A percentile compares a stretch with the other conserved stretches of the same genome.
Conservation (phyloP, 257 asterid genomes). For the Jacaranda mimosifolia region DNA sequence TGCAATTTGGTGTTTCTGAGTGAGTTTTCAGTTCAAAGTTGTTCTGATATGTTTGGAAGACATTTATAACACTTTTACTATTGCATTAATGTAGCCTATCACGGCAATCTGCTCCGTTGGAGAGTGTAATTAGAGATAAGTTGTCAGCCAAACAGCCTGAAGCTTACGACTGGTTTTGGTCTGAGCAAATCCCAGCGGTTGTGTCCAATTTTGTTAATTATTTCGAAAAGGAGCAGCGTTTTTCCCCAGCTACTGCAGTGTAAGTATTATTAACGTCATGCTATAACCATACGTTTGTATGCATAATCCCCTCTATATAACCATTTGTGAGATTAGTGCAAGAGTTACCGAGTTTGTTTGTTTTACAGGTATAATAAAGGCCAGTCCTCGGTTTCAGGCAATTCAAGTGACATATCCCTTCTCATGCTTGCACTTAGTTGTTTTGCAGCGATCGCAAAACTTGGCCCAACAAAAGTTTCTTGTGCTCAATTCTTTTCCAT, state of each 20-base stretch:
- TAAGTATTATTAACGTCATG: constrained; percentile 49
- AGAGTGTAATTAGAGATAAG: constrained; percentile 76
- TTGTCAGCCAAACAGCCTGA: constrained; percentile 79
- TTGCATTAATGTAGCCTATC: constrained; percentile 63
- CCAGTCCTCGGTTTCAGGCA: constrained; percentile 55
- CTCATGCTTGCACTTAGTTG: constrained; percentile 91
- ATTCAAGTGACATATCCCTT: constrained; percentile 76
- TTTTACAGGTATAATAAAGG: constrained; percentile 65
- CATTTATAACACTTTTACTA: constrained; percentile 34
- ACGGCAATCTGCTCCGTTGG: constrained; percentile 87
- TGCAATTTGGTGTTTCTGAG: constrained; percentile 8
- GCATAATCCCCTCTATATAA: constrained; percentile 1
- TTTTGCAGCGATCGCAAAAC: constrained; percentile 88
- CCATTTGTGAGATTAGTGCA: constrained; percentile 30
- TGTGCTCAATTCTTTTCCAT: constrained; percentile 80
- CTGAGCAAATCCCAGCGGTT: constrained; percentile 80
- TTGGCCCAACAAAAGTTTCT: constrained; percentile 91
- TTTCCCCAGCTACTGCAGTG: constrained; percentile 73
- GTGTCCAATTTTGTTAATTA: constrained; percentile 73
- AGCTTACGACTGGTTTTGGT: constrained; percentile 88
- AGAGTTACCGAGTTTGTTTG: constrained; percentile 32
- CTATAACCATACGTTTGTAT: constrained; percentile 16
- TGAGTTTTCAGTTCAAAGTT: constrained; percentile 32
- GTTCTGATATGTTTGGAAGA: constrained; percentile 26
- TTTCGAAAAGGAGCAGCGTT: constrained; percentile 75